Conservation (phyloP, 331 rosid genomes). For the Stylosanthes scabra region DNA sequence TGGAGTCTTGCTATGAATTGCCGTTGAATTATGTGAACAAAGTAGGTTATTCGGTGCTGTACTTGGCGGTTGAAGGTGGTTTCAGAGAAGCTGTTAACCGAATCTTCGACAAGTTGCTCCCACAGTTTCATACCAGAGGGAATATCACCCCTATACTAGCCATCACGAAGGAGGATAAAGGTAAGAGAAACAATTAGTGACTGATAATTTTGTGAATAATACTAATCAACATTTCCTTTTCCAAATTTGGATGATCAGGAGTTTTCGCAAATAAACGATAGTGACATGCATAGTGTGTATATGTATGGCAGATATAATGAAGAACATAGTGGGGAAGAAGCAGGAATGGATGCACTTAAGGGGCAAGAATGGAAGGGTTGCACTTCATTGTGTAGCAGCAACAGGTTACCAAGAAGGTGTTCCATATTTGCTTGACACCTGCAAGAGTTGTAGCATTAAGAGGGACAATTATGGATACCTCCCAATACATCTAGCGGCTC, state of each 20-base stretch:
- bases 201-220: too few species aligned
- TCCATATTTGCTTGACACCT: background rate
- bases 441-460: background rate
- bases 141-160: slow-evolving; percentile 8
- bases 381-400: slow-evolving; percentile 39
- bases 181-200: too few species aligned
- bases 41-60: slow-evolving; percentile 6
- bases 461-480: slow-evolving; percentile 21
- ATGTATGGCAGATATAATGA: background rate
- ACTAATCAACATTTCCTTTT: too few species aligned
- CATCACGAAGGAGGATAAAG: background rate
- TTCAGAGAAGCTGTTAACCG: background rate
- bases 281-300: too few species aligned
- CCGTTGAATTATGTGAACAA: background rate
- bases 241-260: too few species aligned
- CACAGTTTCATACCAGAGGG: background rate
- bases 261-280: too few species aligned
- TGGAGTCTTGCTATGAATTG: background rate
- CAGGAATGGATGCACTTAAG: background rate
- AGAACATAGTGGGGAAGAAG: background rate
- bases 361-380: background rate
- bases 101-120: background rate
- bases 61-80: slow-evolving; percentile 2
- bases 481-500: slow-evolving; percentile 42
- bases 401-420: slow-evolving; percentile 35